Percentiles rank a stretch among this genome's conserved stretches.
phyloP scores from a whole-genome alignment of 257 asterid species.

The Solanum appendiculatum region DNA sequence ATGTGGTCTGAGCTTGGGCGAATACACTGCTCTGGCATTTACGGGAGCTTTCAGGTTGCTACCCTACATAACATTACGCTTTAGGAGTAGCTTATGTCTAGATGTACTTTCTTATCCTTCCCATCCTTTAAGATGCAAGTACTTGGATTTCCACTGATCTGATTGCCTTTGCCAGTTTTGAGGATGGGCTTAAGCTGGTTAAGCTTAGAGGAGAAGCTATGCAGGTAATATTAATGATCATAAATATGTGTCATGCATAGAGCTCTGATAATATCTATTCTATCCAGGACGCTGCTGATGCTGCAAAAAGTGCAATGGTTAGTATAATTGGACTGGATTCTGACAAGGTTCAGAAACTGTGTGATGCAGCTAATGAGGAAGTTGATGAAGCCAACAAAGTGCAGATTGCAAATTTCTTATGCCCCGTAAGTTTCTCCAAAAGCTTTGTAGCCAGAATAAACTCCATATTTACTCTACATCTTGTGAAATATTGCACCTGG shows the following conservation, averaged over 20 bases:
- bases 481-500: not conserved
- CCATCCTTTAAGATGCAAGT: not conserved
- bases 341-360: constrained; percentile 79
- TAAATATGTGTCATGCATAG: not conserved
- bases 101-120: not conserved
- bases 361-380: constrained; percentile 96
- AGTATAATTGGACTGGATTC: constrained; percentile 94
- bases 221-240: constrained; percentile 46
- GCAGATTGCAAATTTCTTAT: constrained; percentile 93
- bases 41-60: constrained; percentile 90
- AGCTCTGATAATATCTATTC: not conserved
- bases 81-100: not conserved
- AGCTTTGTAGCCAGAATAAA: not conserved
- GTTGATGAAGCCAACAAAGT: constrained; percentile 87
- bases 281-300: constrained; percentile 87
- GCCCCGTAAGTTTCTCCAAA: constrained; percentile 52
- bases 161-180: constrained; percentile 50
- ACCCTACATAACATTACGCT: not conserved
- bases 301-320: constrained; percentile 93
- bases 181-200: constrained; percentile 95
- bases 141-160: not conserved
- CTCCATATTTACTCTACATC: not conserved
- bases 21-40: constrained; percentile 96
- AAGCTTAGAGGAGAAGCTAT: constrained; percentile 88
- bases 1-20: constrained; percentile 96